Conservation (phyloP, 2,329 filamentous ascomycete genomes). For the Colletotrichum sp. region DNA sequence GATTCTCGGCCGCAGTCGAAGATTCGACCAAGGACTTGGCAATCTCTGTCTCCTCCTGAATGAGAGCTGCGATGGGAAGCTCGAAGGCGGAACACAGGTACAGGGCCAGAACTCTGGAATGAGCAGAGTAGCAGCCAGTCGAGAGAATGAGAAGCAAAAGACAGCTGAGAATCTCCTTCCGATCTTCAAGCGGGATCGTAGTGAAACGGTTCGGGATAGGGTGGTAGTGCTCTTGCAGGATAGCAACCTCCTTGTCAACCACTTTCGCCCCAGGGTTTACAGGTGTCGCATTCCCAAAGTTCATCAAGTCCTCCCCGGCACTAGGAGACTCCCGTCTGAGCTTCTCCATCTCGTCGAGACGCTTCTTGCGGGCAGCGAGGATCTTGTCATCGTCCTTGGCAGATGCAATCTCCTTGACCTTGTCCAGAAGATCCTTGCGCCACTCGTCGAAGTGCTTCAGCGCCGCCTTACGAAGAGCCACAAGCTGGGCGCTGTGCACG, state of each 20-base stretch:
- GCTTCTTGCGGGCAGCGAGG: slow-evolving; percentile 49
- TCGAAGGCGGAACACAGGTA: slow-evolving; percentile 72
- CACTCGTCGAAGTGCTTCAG: slow-evolving; percentile 79
- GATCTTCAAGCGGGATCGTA: slow-evolving; percentile 62
- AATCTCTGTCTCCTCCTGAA: slow-evolving; percentile 75
- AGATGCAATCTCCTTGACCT: slow-evolving; percentile 71
- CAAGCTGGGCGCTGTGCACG: slow-evolving; percentile 25
- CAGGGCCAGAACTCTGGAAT: slow-evolving; percentile 73
- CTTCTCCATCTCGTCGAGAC: slow-evolving; percentile 46
- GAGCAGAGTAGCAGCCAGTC: slow-evolving; percentile 75
- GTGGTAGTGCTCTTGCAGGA: slow-evolving; percentile 57
- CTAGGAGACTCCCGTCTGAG: slow-evolving; percentile 37
- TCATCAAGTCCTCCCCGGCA: slow-evolving; percentile 45
- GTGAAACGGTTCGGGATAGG: slow-evolving; percentile 60
- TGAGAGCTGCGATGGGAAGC: slow-evolving; percentile 66
- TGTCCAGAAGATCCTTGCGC: slow-evolving; percentile 72
- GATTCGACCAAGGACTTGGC: slow-evolving; percentile 77
- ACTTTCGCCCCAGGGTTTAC: slow-evolving; percentile 28
- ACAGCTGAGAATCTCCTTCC: slow-evolving; percentile 70
- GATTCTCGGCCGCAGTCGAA: slow-evolving; percentile 46
- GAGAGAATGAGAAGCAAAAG: slow-evolving; percentile 74
- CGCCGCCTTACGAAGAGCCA: slow-evolving; percentile 53
- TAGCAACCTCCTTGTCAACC: slow-evolving; percentile 43
- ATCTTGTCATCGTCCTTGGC: slow-evolving; percentile 54
- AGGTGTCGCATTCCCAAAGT: slow-evolving; percentile 36